A percentile compares a stretch with the other conserved stretches of the same genome.
Conservation (phyloP, 371 early-diverging fungal species). For the Syncephalastrum monosporum region DNA sequence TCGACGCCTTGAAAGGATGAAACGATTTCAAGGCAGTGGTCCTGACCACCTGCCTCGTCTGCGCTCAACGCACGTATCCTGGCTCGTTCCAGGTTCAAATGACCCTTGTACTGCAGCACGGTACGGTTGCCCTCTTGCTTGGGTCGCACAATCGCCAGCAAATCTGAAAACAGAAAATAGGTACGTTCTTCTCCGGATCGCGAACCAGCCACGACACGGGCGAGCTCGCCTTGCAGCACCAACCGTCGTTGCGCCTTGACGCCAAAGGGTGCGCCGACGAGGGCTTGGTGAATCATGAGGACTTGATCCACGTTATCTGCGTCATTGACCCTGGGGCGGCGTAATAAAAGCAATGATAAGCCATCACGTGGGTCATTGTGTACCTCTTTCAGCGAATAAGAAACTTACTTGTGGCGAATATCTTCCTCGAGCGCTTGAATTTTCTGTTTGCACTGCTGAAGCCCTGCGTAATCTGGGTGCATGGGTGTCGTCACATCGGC, state of each 20-base stretch:
- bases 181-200: constrained; percentile 34
- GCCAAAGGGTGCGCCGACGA: constrained; percentile 35
- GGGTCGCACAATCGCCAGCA: constrained; percentile 33
- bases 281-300: constrained; percentile 38
- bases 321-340: constrained; percentile 26
- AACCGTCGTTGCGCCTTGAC: constrained; percentile 39
- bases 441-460: constrained; percentile 28
- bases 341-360: neutral
- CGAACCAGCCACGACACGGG: constrained; percentile 21
- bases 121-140: constrained; percentile 25
- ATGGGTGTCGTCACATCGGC: constrained; percentile 30
- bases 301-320: constrained; percentile 46
- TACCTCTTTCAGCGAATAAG: constrained; percentile 9
- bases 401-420: constrained; percentile 32
- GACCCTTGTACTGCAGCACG: constrained; percentile 40
- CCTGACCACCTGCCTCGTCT: constrained; percentile 34
- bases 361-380: neutral
- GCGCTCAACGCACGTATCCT: constrained; percentile 22
- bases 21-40: constrained; percentile 31
- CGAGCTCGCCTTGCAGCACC: constrained; percentile 31
- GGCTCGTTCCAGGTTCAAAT: constrained; percentile 29
- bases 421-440: constrained; percentile 24
- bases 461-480: constrained; percentile 41
- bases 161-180: constrained; percentile 42
- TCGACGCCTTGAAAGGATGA: constrained; percentile 41